Evolutionary conservation across 352 stramenopile species (phyloP).

Genomic region (Phytophthora agathidicida): DNA sequence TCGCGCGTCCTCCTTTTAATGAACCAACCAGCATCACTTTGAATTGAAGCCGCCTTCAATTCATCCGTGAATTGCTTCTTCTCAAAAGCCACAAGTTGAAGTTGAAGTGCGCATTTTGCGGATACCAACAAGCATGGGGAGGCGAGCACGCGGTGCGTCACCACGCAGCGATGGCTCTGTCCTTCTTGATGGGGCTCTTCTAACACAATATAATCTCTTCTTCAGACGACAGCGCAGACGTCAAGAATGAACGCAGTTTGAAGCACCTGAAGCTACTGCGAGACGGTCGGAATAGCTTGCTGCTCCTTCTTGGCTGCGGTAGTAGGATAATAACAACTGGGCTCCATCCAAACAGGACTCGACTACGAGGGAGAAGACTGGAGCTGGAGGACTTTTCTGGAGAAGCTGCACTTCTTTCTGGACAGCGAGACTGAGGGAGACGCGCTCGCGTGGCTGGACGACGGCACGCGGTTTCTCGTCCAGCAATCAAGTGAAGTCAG

Average conservation of each 20-base stretch:
- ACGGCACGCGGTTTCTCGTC: conserved; percentile 25
- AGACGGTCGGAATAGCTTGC: conserved; percentile 7
- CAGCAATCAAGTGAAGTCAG: conserved; percentile 6
- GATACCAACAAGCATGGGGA: conserved; percentile 11
- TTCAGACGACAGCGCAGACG: conserved; percentile 1
- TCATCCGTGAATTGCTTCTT: no score
- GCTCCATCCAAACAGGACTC: conserved; percentile 3
- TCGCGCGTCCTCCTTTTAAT: no score
- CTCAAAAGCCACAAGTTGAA: no score
- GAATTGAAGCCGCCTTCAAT: no score
- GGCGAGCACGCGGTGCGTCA: conserved; percentile 25
- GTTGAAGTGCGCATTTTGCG: conserved; percentile 32
- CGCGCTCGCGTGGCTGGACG: conserved; percentile 23
- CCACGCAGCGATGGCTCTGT: no score
- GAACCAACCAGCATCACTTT: no score
- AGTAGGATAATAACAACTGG: background rate
- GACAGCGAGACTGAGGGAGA: conserved; percentile 16
- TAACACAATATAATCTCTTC: background rate
- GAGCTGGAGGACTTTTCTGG: conserved; percentile 25
- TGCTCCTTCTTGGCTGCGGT: no score
- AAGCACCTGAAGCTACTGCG: conserved; percentile 26
- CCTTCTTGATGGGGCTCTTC: background rate
- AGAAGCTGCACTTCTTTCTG: conserved; percentile 26
- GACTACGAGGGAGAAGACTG: conserved; percentile 4
- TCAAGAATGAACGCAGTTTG: background rate